These are phyloP conservation scores for Firmiana major DNA, from an alignment of 345 rosid species.

Conservation along the genomic window DNA sequence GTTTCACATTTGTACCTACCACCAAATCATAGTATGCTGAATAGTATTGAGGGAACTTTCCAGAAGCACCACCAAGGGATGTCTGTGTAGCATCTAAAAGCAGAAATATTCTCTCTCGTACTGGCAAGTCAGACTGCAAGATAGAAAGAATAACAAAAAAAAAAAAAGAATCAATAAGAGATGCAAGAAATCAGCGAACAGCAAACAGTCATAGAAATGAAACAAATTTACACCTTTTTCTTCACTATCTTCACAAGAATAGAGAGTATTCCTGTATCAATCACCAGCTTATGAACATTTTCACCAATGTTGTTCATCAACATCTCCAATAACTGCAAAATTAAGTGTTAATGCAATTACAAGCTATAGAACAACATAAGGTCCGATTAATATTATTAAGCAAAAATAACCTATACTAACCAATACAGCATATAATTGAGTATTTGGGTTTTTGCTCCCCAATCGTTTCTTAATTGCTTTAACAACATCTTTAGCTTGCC, in stretches of 20 bases:
- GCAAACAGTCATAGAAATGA: conserved; percentile 3
- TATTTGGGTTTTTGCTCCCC: conserved; percentile 61
- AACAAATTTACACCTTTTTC: conserved; percentile 67
- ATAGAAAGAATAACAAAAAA: conserved; percentile 5
- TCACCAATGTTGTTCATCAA: conserved; percentile 95
- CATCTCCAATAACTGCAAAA: conserved; percentile 82
- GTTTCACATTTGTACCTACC: conserved; percentile 49
- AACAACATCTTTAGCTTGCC: conserved; percentile 77
- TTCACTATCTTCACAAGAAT: conserved; percentile 87
- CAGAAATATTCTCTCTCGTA: conserved; percentile 84
- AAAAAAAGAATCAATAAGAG: background rate
- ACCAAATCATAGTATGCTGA: conserved; percentile 80
- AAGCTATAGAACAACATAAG: background rate
- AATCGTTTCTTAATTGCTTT: conserved; percentile 88
- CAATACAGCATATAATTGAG: conserved; percentile 78
- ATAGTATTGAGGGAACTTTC: conserved; percentile 88
- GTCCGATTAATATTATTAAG: background rate
- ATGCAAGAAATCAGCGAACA: conserved; percentile 18
- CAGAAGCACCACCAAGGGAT: conserved; percentile 84
- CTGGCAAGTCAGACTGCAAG: conserved; percentile 73
- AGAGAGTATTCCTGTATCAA: conserved; percentile 65
- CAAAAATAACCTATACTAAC: conserved; percentile 35
- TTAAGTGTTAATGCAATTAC: background rate
- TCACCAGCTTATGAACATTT: conserved; percentile 69
- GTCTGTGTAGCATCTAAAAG: conserved; percentile 98